These are phyloP conservation scores for Exophiala aquamarina DNA, from an alignment of 2,329 filamentous ascomycete species.

Conservation along the genomic window DNA sequence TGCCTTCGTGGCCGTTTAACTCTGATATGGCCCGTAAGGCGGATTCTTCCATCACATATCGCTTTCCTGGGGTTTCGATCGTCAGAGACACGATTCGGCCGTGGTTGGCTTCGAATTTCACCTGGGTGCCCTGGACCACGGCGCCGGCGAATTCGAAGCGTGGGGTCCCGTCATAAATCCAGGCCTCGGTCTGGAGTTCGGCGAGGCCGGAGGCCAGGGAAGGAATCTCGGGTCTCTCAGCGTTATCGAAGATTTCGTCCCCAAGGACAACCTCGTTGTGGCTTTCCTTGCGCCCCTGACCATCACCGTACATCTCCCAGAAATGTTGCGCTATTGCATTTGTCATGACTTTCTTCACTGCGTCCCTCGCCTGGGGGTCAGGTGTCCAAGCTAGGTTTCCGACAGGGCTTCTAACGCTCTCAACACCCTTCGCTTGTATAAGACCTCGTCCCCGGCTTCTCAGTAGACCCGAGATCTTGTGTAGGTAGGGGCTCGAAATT, in stretches of 20 bases:
- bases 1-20: no score
- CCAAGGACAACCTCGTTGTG: conserved; percentile 17
- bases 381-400: conserved; percentile 62
- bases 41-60: no score
- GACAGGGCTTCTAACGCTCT: conserved; percentile 84
- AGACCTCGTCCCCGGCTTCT: conserved; percentile 74
- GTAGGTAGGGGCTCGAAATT: conserved; percentile 72
- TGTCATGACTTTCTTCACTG: conserved; percentile 12
- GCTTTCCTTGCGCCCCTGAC: not conserved
- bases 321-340: conserved; percentile 20
- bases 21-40: no score
- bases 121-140: conserved; percentile 13
- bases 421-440: conserved; percentile 80
- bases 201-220: conserved; percentile 16
- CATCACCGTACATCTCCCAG: conserved; percentile 17
- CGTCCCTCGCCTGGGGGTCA: conserved; percentile 1
- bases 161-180: conserved; percentile 27
- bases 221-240: conserved; percentile 11
- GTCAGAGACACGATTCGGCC: conserved; percentile 12
- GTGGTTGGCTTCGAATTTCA: conserved; percentile 20
- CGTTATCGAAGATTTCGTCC: conserved; percentile 8
- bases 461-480: conserved; percentile 67
- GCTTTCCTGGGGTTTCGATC: no score
- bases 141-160: conserved; percentile 23
- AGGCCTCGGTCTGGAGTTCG: conserved; percentile 23